These are phyloP conservation scores for Diutina mesorugosa DNA, from an alignment of 1,139 yeast species.

Conservation along the genomic window DNA sequence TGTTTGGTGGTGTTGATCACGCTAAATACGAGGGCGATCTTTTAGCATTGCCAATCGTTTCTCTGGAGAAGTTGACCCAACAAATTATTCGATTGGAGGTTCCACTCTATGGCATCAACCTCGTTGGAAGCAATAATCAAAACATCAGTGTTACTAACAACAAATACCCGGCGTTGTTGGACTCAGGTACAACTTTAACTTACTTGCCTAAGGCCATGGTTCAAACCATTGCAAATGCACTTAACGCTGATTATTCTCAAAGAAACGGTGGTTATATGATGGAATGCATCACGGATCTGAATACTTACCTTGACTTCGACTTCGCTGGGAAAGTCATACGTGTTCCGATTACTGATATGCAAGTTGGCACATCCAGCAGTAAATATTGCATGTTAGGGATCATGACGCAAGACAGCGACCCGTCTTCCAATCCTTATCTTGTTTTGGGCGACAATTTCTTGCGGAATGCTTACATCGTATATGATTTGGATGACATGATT, in stretches of 20 bases:
- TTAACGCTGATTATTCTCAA: conserved; percentile 10
- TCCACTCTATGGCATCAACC: not conserved
- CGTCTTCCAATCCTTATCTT: not conserved
- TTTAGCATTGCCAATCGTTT: conserved; percentile 2
- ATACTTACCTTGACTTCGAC: conserved; percentile 9
- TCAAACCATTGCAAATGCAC: conserved; percentile 8
- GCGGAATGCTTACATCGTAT: conserved; percentile 17
- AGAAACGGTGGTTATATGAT: conserved; percentile 13
- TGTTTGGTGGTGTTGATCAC: conserved; percentile 48
- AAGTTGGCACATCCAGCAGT: not conserved
- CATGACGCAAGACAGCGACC: not conserved
- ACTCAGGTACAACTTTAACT: conserved; percentile 29
- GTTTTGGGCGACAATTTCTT: conserved; percentile 18
- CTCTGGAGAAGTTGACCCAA: not conserved
- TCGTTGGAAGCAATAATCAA: not conserved
- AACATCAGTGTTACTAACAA: not conserved
- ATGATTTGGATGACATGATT: conserved; percentile 15
- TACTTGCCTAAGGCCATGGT: conserved; percentile 13
- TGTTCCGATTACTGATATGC: conserved; percentile 14
- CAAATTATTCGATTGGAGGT: not conserved
- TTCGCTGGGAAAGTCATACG: conserved; percentile 14
- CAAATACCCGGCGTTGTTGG: conserved; percentile 19
- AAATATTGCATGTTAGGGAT: not conserved
- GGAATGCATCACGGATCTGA: conserved; percentile 14
- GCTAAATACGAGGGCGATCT: conserved; percentile 33